Evolutionary conservation across 2,329 filamentous ascomycete genomes (phyloP).

Genomic region (Botryotinia narcissicola): DNA sequence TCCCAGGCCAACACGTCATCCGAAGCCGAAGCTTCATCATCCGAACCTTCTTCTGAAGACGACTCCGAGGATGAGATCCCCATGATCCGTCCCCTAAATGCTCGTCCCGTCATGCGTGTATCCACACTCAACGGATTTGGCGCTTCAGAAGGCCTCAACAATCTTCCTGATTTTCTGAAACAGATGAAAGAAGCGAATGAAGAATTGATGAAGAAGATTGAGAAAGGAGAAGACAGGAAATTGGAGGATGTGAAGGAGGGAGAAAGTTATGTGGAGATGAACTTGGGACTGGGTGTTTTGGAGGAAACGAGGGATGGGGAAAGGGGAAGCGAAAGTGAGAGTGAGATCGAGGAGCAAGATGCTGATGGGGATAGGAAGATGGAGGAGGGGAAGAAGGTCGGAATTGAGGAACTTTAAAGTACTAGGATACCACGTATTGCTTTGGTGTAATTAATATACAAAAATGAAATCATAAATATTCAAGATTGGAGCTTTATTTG

Average conservation of each 20-base stretch:
- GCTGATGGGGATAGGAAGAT: constrained; percentile 11
- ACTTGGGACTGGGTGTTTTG: constrained; percentile 28
- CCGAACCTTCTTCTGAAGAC: neutral
- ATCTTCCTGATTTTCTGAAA: constrained; percentile 26
- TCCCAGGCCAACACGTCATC: constrained; percentile 3
- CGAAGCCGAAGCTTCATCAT: neutral
- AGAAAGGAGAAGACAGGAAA: constrained; percentile 19
- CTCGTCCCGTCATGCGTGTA: constrained; percentile 28
- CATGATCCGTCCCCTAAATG: constrained; percentile 20
- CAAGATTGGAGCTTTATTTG: neutral
- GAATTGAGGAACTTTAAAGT: constrained; percentile 13
- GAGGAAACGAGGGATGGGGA: constrained; percentile 24
- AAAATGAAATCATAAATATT: neutral
- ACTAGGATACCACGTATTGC: neutral
- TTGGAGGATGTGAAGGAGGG: constrained; percentile 22
- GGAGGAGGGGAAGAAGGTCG: constrained; percentile 4
- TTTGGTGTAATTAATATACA: neutral
- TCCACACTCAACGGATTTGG: constrained; percentile 21
- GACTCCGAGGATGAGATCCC: constrained; percentile 22
- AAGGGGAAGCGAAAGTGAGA: neutral
- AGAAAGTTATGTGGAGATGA: constrained; percentile 25
- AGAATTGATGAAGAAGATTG: constrained; percentile 23
- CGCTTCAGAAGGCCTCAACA: neutral
- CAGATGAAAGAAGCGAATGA: constrained; percentile 29
- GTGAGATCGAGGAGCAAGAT: constrained; percentile 7